Percentiles rank a stretch among this genome's conserved stretches.
These are phyloP conservation scores for Acanthamoeba culbertsoni DNA, from an alignment of 208 protist species.

Conservation along the genomic window DNA sequence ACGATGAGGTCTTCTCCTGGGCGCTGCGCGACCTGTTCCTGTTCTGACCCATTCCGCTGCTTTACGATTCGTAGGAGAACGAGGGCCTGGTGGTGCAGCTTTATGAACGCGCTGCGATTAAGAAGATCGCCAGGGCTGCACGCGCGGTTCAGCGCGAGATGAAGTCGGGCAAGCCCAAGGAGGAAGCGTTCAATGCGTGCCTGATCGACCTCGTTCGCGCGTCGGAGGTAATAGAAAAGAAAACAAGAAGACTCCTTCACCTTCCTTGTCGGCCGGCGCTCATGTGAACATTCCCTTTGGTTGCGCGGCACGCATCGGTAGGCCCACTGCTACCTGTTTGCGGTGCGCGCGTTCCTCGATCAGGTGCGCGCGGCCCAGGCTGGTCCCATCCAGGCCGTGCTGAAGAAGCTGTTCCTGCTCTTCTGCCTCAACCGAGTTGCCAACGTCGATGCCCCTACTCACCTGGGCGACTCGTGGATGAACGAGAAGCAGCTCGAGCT, in stretches of 20 bases:
- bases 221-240: background rate
- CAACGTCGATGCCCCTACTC: background rate
- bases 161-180: slow-evolving; percentile 5
- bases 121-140: background rate
- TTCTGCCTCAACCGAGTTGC: slow-evolving; percentile 15
- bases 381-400: background rate
- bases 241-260: background rate
- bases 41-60: background rate
- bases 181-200: slow-evolving; percentile 22
- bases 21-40: background rate
- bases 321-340: slow-evolving; percentile 23
- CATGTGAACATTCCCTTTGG: background rate
- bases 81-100: slow-evolving; percentile 26
- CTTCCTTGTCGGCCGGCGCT: too few relatives aligned
- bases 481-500: slow-evolving; percentile 51
- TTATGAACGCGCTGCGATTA: background rate
- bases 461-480: slow-evolving; percentile 34
- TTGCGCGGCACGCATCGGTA: background rate
- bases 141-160: background rate
- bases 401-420: slow-evolving; percentile 14
- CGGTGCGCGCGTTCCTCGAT: background rate
- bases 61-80: background rate
- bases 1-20: too few relatives aligned
- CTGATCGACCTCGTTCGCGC: slow-evolving; percentile 49
- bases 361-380: background rate